These are phyloP conservation scores for Neospermospora avenae DNA, from an alignment of 2,329 filamentous ascomycete genomes.

Conservation along the genomic window DNA sequence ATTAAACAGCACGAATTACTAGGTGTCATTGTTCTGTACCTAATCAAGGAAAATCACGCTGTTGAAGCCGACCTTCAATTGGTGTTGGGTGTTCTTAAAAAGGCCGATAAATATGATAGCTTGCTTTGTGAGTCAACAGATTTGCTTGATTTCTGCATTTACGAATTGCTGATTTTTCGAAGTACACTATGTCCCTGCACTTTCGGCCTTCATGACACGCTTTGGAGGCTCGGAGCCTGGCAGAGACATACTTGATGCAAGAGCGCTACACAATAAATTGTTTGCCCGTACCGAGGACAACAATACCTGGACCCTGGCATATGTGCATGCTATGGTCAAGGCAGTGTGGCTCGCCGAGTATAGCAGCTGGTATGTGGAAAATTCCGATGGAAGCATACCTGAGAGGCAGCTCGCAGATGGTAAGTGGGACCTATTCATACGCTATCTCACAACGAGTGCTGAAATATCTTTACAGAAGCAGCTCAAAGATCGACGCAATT, in stretches of 20 bases:
- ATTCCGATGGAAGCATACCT: constrained; percentile 56
- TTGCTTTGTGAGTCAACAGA: constrained; percentile 44
- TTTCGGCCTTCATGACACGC: constrained; percentile 72
- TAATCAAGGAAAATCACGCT: constrained; percentile 73
- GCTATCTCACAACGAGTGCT: constrained; percentile 10
- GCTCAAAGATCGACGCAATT: constrained; percentile 70
- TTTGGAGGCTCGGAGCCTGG: constrained; percentile 76
- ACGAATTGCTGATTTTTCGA: not conserved
- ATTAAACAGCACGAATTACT: constrained; percentile 88
- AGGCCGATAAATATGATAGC: constrained; percentile 72
- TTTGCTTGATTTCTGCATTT: not conserved
- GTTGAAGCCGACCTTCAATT: constrained; percentile 68
- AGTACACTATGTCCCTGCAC: constrained; percentile 79
- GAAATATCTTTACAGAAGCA: constrained; percentile 49
- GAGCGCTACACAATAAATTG: constrained; percentile 66
- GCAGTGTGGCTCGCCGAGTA: constrained; percentile 93
- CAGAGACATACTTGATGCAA: constrained; percentile 63
- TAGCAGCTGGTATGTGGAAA: constrained; percentile 82
- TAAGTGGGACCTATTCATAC: constrained; percentile 25
- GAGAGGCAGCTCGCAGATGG: constrained; percentile 61
- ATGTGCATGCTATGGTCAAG: constrained; percentile 73
- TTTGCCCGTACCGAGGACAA: constrained; percentile 64
- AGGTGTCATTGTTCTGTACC: constrained; percentile 72
- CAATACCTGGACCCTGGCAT: constrained; percentile 64
- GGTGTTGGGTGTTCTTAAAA: constrained; percentile 66